Evolutionary conservation across 495 filamentous ascomycete genomes (phyloP).

Genomic region (Daldinia childiae): DNA sequence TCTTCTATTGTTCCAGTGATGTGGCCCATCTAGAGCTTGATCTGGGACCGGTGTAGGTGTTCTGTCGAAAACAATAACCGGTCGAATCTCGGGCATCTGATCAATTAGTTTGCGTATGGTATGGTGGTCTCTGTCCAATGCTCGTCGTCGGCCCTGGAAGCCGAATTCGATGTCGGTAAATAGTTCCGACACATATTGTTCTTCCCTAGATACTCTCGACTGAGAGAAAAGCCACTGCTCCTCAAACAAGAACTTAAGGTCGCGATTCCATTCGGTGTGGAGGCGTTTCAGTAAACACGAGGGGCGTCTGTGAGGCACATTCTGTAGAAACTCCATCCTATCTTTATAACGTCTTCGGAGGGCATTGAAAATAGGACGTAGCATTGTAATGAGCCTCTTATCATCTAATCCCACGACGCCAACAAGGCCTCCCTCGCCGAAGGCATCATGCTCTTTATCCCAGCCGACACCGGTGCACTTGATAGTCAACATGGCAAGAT

Average conservation of each 20-base stretch:
- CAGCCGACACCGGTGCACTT: background rate
- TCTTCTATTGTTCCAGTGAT: background rate
- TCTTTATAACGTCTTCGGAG: no score
- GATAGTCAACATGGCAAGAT: background rate
- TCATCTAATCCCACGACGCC: background rate
- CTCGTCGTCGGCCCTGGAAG: background rate
- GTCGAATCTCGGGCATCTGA: background rate
- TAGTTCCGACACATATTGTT: background rate
- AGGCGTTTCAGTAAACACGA: background rate
- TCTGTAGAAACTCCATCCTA: background rate
- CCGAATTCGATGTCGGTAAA: background rate
- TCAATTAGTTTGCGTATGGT: background rate
- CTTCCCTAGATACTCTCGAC: background rate
- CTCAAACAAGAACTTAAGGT: constrained; percentile 3
- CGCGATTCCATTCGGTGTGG: background rate
- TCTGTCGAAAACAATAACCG: background rate
- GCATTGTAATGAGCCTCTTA: background rate
- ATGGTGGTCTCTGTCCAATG: background rate
- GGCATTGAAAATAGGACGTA: background rate
- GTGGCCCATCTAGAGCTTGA: no score
- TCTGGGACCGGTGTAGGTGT: background rate
- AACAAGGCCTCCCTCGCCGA: background rate
- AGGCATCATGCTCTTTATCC: background rate
- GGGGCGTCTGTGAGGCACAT: background rate
- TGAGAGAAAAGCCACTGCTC: background rate